Conservation (phyloP, 1,284 basidiomycete genomes). For the Leucoagaricus sp. region DNA sequence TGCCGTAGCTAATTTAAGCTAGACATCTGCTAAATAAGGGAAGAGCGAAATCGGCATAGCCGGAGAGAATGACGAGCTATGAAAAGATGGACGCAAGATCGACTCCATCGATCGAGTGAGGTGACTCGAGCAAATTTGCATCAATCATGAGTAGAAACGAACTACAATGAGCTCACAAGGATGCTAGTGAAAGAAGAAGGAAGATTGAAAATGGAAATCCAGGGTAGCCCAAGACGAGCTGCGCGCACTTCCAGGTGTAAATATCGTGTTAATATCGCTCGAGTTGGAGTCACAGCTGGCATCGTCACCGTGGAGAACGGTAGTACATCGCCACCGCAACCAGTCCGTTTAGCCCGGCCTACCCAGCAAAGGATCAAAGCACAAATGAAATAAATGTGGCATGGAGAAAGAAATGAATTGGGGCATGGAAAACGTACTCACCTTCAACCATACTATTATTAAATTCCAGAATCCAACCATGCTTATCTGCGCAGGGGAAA, state of each 20-base stretch:
- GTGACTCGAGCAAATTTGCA: no score
- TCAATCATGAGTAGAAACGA: no score
- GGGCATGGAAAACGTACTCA: slow-evolving; percentile 32
- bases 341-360: background rate
- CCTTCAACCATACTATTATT: slow-evolving; percentile 96
- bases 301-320: no score
- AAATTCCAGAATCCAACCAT: slow-evolving; percentile 99
- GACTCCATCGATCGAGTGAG: background rate
- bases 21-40: background rate
- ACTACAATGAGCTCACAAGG: no score
- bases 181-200: no score
- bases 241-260: no score
- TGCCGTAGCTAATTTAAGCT: background rate
- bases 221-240: no score
- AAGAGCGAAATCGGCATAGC: background rate
- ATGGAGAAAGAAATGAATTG: slow-evolving; percentile 2
- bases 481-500: slow-evolving; percentile 79
- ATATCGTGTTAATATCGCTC: no score
- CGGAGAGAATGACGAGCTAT: background rate
- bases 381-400: background rate
- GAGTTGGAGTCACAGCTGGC: no score
- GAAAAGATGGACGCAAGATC: background rate
- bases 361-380: background rate
- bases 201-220: no score
- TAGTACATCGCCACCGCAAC: slow-evolving; percentile 1